Base-by-base conservation (phyloP, 148 eudicot genomes). In the Nepenthes gracilis region DNA sequence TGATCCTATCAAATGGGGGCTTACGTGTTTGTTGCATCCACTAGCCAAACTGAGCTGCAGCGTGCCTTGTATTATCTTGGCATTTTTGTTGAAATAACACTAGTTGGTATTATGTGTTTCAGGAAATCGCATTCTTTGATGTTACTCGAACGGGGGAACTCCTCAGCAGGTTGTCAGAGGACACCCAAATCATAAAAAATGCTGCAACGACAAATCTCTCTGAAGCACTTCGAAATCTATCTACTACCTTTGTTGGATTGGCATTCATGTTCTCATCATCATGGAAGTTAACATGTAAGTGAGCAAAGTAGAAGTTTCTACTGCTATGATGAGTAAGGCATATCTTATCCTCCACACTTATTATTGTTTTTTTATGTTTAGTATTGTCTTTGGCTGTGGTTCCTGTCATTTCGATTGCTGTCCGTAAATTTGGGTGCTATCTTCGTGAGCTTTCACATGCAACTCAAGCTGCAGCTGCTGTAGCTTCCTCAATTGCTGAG, bases 131-230 rank as follows among this genome's bases (percentile, higher is more conserved):
- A 11, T 91, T 91, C 72, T 91, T 67, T 72, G 97, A 91, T 72
- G 83, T 91, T 62, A 85, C 97, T 58, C 80, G 96, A 52, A 91
- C 93, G 6, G 97, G 97, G 67, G 96, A 91, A 70, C 96, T 91
- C 43, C 61, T 91, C 61, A 91, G 93, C 64, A 87, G 97, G 67
- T 77, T 91, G 49, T 87, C 93, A 59, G 97, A 91, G 72, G 96
- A 87, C 67, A 91, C 97, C 12, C 97, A 87, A 65, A 85, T 91
- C 53, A 91, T 91, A 52, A 91, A 91, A 64, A 87, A 83, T 77
- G 97, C 97, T 62, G 97, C 97, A 55, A 91, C 96, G 10, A 83
- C 93, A 33, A 91, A 91, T 69, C 93, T 91, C 61, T 91, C 96
- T 43, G 93, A 91, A 75, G 90, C 89, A 36, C 67, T 91, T 57